phyloP scores from a whole-genome alignment of 805 yeast genomes.

The Ogataea henricii region DNA sequence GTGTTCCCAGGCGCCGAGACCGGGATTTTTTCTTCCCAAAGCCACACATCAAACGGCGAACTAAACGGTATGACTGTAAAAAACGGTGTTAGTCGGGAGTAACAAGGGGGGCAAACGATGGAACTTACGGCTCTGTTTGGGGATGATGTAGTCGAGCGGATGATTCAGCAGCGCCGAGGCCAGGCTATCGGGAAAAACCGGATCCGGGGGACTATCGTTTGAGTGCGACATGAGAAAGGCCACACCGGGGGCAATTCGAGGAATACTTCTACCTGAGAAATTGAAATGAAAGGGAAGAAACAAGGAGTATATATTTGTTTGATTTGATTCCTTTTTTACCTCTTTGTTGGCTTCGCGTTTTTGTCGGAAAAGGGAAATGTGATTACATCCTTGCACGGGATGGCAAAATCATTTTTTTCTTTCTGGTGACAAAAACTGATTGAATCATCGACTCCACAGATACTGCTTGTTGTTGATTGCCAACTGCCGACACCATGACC shows the following conservation, averaged over 20 bases:
- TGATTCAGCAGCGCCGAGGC: constrained; percentile 26
- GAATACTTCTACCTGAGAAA: not conserved
- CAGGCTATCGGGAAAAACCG: constrained; percentile 16
- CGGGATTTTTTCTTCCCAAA: constrained; percentile 9
- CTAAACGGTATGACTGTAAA: constrained; percentile 27
- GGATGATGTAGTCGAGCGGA: constrained; percentile 41
- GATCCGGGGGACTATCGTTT: not conserved
- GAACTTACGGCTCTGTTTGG: constrained; percentile 41
- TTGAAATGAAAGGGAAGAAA: too few relatives aligned
- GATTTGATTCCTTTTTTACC: too few relatives aligned
- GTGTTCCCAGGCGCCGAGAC: constrained; percentile 4
- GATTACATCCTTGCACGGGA: constrained; percentile 3
- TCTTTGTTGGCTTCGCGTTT: constrained; percentile 1
- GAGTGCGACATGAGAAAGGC: not conserved
- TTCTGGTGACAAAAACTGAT: too few relatives aligned
- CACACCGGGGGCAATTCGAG: not conserved
- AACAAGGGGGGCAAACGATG: not conserved
- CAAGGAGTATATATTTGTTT: too few relatives aligned
- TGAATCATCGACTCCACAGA: too few relatives aligned
- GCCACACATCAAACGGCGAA: constrained; percentile 28
- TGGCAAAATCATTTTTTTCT: too few relatives aligned
- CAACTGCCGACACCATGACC: too few relatives aligned
- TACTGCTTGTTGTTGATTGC: too few relatives aligned
- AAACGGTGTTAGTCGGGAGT: constrained; percentile 7
- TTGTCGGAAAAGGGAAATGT: not conserved